Evolutionary conservation across 2,329 filamentous ascomycete species (phyloP), one percentile per base, ranked within the genome.

Genomic region (Apiospora kogelbergensis): DNA sequence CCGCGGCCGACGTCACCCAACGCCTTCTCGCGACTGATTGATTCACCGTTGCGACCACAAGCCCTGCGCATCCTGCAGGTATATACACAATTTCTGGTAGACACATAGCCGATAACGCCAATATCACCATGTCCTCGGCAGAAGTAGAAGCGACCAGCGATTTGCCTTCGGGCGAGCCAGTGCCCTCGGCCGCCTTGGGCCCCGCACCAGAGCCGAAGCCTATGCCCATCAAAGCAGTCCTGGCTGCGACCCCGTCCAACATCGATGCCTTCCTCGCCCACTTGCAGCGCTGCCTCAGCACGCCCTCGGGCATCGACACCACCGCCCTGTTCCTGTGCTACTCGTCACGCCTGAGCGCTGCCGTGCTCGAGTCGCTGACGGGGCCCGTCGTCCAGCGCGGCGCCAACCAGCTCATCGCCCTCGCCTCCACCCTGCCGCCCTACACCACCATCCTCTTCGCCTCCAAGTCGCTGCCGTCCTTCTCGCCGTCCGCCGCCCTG

Each of bases 281-380:
- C 78, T 83, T 90, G 65, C 81, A 85, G 76, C 89, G 89, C 72
- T 88, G 92, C 76, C 84, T 94, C 74, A 86, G 89, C 72, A 91
- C 90, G 11, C 89, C 91, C 60, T 80, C 86, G 44, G 91, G 92
- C 76, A 89, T 91, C 78, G 92, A 94, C 81, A 86, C 88, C 65
- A 84, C 90, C 71, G 88, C 95, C 74, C 86, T 91, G 71, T 88
- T 91, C 73, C 78, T 90, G 71, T 89, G 90, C 81, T 95, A 95
- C 83, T 81, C 85, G 70, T 85, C 90, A 68, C 89, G 88, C 70
- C 80, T 90, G 68, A 75, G 83, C 65, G 84, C 85, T 70, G 81
- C 84, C 33, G 73, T 85, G 30, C 84, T 91, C 74, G 80, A 84
- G 68, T 74, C 81, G 63, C 78, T 89, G 71, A 85, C 87, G 70